Evolutionary conservation across 768 basidiomycete species (phyloP), one percentile per base, ranked within the genome.

Genomic region (Russula foetens): DNA sequence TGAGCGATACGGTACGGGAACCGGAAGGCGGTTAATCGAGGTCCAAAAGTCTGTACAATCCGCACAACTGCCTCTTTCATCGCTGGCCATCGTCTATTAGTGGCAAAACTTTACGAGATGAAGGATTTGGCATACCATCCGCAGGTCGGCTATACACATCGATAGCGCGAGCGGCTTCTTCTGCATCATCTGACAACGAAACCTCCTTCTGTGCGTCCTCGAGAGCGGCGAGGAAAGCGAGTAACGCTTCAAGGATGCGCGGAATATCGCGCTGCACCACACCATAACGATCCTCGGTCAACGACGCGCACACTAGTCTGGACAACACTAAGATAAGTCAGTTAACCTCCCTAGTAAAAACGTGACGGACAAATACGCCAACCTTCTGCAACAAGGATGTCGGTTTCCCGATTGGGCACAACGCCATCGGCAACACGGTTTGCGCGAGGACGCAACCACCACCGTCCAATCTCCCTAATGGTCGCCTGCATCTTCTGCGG

Each of bases 231-330:
- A 91, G 76, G 74, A 86, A 88, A 0, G 79, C 79, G 14, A 88
- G 69, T 64, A 93, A 74, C 0, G 87, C 86, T 70, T 95, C 92
- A 3, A 95, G 70, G 29, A 92, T 83, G 60, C 82, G 84, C 0
- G 91, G 87, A 21, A 92, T 89, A 68, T 94, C 92, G 12, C 88
- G 78, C 69, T 94, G 92, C 14, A 92, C 89, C 35, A 85, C 81
- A 23, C 92, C 92, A 68, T 86, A 92, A 21, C 79, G 78, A 73
- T 95, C 92, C 70, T 93, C 92, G 1, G 77, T 76, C 15, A 94
- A 73, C 4, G 92, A 93, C 0, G 85, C 82, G 60, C 84, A 86
- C 7, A 81, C 77, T 8, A 93, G 75, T 51, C 80, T 78, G 1
- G 86, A 81, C 4, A 94, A 75, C 6, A 83, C 90, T 91, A 65